Evolutionary conservation across 257 asterid genomes (phyloP).

Genomic region (Solanum stenotomum): DNA sequence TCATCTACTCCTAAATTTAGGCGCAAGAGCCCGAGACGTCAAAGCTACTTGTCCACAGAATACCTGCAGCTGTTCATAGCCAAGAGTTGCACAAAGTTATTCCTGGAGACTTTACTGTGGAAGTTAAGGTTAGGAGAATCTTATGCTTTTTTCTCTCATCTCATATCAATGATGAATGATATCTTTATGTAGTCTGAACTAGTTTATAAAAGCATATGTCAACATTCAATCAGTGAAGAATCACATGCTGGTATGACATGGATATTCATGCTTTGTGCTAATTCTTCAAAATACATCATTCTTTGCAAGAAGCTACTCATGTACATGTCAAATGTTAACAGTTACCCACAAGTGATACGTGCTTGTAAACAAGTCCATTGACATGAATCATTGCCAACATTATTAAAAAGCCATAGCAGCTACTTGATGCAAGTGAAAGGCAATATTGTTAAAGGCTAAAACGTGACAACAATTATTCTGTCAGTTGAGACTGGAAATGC

Average conservation of each 20-base stretch:
- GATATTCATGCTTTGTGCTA: not conserved
- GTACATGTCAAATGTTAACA: not conserved
- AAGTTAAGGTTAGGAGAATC: slow-evolving; percentile 52
- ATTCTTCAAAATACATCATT: not conserved
- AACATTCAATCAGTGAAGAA: not conserved
- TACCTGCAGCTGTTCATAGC: slow-evolving; percentile 44
- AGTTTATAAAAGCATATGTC: not conserved
- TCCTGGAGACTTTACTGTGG: slow-evolving; percentile 60
- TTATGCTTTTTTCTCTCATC: not conserved
- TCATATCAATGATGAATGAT: not conserved
- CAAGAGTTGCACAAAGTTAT: slow-evolving; percentile 56
- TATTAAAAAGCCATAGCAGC: not conserved
- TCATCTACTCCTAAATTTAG: slow-evolving; percentile 22
- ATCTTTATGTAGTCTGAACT: not conserved
- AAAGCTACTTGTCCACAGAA: slow-evolving; percentile 68
- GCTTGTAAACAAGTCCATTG: not conserved
- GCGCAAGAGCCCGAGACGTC: slow-evolving; percentile 30
- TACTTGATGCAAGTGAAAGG: not conserved
- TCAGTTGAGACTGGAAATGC: not conserved
- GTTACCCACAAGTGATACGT: not conserved
- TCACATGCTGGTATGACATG: not conserved
- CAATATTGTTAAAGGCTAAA: not conserved
- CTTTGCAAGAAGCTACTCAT: not conserved
- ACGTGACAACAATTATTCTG: not conserved
- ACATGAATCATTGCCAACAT: not conserved